These are phyloP conservation scores for Evernia prunastri DNA, from an alignment of 495 filamentous ascomycete species.

Conservation along the genomic window DNA sequence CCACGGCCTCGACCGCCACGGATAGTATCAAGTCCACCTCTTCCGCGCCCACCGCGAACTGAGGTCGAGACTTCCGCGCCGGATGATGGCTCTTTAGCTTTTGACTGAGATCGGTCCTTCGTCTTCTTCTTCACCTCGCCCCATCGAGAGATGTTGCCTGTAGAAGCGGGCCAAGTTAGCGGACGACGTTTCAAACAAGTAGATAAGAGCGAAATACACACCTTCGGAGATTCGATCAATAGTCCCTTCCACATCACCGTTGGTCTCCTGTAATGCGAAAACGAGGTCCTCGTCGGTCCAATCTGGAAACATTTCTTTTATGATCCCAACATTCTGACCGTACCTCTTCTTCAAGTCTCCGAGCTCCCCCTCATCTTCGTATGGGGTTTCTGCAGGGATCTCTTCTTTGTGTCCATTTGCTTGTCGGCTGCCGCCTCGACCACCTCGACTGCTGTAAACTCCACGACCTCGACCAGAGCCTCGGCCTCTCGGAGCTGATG, in stretches of 20 bases:
- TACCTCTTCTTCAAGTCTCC: conserved; percentile 88
- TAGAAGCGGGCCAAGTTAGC: conserved; percentile 17
- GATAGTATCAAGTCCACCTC: conserved; percentile 59
- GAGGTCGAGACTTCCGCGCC: conserved; percentile 49
- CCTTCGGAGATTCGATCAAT: conserved; percentile 89
- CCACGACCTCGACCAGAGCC: conserved; percentile 75
- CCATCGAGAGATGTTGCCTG: conserved; percentile 89
- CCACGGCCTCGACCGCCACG: conserved; percentile 64
- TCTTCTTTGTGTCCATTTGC: conserved; percentile 62
- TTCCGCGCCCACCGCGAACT: conserved; percentile 56
- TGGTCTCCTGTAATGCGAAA: conserved; percentile 83
- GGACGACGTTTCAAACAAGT: conserved; percentile 17
- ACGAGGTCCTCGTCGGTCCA: conserved; percentile 91
- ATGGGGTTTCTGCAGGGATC: conserved; percentile 40
- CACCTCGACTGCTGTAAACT: conserved; percentile 68
- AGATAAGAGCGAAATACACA: conserved; percentile 37
- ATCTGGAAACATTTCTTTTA: conserved; percentile 86
- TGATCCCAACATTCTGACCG: conserved; percentile 58
- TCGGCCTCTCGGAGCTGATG: conserved; percentile 69
- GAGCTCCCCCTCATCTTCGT: conserved; percentile 85
- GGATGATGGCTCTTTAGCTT: conserved; percentile 60
- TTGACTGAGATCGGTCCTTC: conserved; percentile 75
- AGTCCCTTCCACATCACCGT: conserved; percentile 77
- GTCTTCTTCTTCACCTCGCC: conserved; percentile 90
- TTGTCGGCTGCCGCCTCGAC: conserved; percentile 56